Evolutionary conservation across 805 yeast genomes (phyloP).

Genomic region (Wickerhamomyces xylosicus): DNA sequence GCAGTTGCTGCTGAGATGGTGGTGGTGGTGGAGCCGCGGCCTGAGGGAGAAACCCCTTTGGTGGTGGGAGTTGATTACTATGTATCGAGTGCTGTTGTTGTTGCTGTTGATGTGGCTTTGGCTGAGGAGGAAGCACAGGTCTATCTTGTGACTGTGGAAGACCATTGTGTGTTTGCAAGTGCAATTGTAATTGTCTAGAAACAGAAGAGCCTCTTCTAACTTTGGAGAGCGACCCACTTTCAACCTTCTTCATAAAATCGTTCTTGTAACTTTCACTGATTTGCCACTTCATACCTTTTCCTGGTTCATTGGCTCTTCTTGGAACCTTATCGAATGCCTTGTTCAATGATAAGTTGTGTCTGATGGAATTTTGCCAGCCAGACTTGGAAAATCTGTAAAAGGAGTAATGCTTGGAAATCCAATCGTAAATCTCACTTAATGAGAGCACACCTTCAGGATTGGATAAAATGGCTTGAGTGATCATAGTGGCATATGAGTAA

Average conservation of each 20-base stretch:
- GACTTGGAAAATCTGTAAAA: constrained; percentile 86
- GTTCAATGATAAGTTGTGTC: constrained; percentile 89
- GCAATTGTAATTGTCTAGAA: constrained; percentile 69
- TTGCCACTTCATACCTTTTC: constrained; percentile 99
- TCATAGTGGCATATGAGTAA: constrained; percentile 95
- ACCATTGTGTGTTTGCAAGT: constrained; percentile 38
- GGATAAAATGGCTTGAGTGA: constrained; percentile 90
- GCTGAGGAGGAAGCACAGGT: constrained; percentile 20
- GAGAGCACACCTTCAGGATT: constrained; percentile 83
- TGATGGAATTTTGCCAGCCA: constrained; percentile 97
- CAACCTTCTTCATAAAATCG: constrained; percentile 76
- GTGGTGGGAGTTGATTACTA: constrained; percentile 10
- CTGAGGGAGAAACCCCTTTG: constrained; percentile 3
- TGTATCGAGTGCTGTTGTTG: constrained; percentile 24
- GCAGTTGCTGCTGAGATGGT: constrained; percentile 1
- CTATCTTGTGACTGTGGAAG: constrained; percentile 26
- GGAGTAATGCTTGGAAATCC: constrained; percentile 83
- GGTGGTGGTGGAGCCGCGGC: constrained; percentile 1
- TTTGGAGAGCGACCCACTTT: constrained; percentile 63
- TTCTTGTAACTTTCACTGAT: constrained; percentile 75
- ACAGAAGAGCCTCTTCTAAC: constrained; percentile 75
- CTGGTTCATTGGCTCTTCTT: constrained; percentile 90
- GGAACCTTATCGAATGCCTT: constrained; percentile 98
- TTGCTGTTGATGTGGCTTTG: too few relatives aligned
- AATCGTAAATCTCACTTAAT: constrained; percentile 81